Evolutionary conservation across 805 yeast genomes (phyloP).

Genomic region (Saccharomycopsis vini): DNA sequence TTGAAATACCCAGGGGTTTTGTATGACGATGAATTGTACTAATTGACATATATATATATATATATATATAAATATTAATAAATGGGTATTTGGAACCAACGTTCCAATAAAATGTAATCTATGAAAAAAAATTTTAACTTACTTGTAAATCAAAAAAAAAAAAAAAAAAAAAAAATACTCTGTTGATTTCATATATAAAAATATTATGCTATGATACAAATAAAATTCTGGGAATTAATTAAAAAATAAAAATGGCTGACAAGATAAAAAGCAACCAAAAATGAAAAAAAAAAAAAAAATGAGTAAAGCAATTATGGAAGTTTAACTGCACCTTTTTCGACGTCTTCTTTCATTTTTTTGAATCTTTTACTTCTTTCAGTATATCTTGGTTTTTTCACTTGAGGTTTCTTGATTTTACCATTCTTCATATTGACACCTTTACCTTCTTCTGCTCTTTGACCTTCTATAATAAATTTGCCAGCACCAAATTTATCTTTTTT

Average conservation of each 20-base stretch:
- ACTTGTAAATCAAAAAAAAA: neutral
- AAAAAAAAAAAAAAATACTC: too few species aligned
- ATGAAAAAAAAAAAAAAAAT: too few species aligned
- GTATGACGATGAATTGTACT: conserved; percentile 8
- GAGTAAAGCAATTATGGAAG: too few species aligned
- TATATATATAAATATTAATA: neutral
- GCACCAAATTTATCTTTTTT: conserved; percentile 69
- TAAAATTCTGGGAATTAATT: too few species aligned
- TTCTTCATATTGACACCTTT: conserved; percentile 40
- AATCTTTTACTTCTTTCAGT: conserved; percentile 18
- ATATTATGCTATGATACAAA: too few species aligned
- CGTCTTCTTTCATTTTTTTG: conserved; percentile 8
- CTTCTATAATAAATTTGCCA: conserved; percentile 57
- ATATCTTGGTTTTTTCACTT: conserved; percentile 22
- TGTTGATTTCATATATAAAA: too few species aligned
- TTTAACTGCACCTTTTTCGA: neutral
- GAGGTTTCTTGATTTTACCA: conserved; percentile 38
- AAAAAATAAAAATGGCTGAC: too few species aligned
- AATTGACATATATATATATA: neutral
- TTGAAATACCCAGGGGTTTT: conserved; percentile 31
- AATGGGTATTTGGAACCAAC: neutral
- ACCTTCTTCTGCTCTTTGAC: conserved; percentile 69
- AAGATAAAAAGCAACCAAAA: too few species aligned
- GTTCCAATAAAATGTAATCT: neutral
- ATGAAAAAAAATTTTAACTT: neutral